Percentiles rank a stretch among this genome's conserved stretches.
Conservation (phyloP, 1,284 basidiomycete genomes). For the Leccinum angustisporum region DNA sequence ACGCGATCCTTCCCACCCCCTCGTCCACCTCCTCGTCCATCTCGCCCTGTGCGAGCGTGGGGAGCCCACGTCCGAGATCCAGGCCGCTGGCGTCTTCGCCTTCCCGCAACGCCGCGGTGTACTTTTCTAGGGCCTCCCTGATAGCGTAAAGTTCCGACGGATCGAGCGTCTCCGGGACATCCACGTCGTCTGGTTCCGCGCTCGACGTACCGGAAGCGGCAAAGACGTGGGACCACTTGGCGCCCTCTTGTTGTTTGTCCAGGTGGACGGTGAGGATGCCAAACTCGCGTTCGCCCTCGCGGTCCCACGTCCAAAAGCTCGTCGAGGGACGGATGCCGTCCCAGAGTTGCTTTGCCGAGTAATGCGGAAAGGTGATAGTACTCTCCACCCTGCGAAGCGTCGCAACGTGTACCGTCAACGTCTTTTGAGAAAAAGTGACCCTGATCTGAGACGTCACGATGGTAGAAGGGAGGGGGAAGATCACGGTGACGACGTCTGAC, state of each 20-base stretch:
- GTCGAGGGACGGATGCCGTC: conserved; percentile 66
- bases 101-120: conserved; percentile 60
- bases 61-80: conserved; percentile 64
- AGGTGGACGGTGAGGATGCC: conserved; percentile 81
- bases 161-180: conserved; percentile 89
- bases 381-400: conserved; percentile 31
- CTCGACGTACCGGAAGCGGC: conserved; percentile 38
- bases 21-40: conserved; percentile 82
- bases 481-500: conserved; percentile 76
- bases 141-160: conserved; percentile 79
- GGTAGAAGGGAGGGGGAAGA: conserved; percentile 75
- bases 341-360: conserved; percentile 72
- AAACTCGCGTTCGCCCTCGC: conserved; percentile 61
- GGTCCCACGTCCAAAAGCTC: conserved; percentile 89
- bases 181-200: conserved; percentile 50
- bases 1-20: conserved; percentile 58
- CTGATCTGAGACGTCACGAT: conserved; percentile 65
- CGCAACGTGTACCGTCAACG: conserved; percentile 65
- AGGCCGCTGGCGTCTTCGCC: conserved; percentile 56
- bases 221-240: conserved; percentile 87
- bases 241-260: conserved; percentile 78
- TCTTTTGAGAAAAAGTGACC: conserved; percentile 63
- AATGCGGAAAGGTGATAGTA: conserved; percentile 50
- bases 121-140: conserved; percentile 82
- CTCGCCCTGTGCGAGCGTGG: conserved; percentile 79